phyloP scores from a whole-genome alignment of 1,139 yeast species.

The Wickerhamomyces sp. region DNA sequence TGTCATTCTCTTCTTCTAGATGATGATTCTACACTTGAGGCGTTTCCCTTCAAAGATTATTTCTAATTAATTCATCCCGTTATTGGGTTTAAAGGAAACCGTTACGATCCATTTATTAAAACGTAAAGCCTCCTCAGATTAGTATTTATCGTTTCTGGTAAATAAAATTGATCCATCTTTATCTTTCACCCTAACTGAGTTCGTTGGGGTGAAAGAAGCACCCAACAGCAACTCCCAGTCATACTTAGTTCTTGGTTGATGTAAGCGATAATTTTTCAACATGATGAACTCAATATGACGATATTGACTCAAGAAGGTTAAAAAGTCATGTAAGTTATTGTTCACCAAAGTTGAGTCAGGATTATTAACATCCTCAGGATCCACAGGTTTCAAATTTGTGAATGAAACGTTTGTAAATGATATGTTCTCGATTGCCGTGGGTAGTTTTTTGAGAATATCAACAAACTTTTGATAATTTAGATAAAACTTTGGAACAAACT shows the following conservation, averaged over 20 bases:
- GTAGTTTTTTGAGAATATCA: slow-evolving; percentile 17
- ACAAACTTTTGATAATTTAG: slow-evolving; percentile 17
- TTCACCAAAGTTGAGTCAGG: slow-evolving; percentile 14
- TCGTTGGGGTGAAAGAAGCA: slow-evolving; percentile 30
- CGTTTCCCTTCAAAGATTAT: too few relatives aligned
- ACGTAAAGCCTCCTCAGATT: not conserved
- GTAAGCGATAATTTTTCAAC: slow-evolving; percentile 30
- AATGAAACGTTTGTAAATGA: slow-evolving; percentile 21
- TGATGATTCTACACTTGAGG: not conserved
- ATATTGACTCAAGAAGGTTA: slow-evolving; percentile 26
- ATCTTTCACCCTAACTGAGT: slow-evolving; percentile 31
- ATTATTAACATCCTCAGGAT: slow-evolving; percentile 11
- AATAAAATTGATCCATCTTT: slow-evolving; percentile 31
- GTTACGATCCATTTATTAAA: not conserved
- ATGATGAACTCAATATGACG: slow-evolving; percentile 29
- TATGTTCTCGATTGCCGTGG: slow-evolving; percentile 11
- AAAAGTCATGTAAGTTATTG: slow-evolving; percentile 23
- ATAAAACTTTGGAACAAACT: slow-evolving; percentile 24
- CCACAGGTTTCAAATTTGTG: slow-evolving; percentile 21
- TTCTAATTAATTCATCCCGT: not conserved
- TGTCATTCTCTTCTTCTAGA: not conserved
- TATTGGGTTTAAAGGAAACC: not conserved
- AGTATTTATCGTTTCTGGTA: slow-evolving; percentile 16
- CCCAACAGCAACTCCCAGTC: slow-evolving; percentile 32
- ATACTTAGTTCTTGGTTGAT: slow-evolving; percentile 30